phyloP scores from a whole-genome alignment of 345 rosid species.

The Jatropha curcas region DNA sequence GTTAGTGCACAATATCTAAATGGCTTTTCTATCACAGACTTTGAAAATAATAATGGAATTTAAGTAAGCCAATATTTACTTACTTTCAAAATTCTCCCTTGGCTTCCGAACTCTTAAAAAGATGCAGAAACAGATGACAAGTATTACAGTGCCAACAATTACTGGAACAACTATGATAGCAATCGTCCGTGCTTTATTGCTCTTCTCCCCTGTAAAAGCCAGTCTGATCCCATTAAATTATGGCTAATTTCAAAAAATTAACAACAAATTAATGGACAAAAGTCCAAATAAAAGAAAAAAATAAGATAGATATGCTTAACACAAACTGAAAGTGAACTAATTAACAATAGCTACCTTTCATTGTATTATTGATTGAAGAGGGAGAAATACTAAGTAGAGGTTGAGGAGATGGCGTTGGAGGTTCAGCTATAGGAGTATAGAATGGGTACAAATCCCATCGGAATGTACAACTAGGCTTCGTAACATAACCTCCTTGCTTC shows the following conservation, averaged over 20 bases:
- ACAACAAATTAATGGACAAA: too few species aligned
- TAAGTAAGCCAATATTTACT: too few species aligned
- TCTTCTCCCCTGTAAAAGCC: slow-evolving; percentile 20
- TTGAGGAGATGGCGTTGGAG: not conserved
- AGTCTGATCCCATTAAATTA: too few species aligned
- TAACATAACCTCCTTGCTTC: not conserved
- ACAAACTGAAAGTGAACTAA: not conserved
- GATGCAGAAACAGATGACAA: slow-evolving; percentile 15
- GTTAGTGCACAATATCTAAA: too few species aligned
- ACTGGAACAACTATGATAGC: slow-evolving; percentile 17
- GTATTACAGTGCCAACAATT: slow-evolving; percentile 2
- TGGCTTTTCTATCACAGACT: too few species aligned
- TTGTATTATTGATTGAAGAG: not conserved
- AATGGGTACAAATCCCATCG: not conserved
- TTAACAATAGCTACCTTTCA: not conserved
- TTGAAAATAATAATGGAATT: too few species aligned
- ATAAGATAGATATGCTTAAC: too few species aligned
- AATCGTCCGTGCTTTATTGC: not conserved
- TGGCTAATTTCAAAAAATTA: too few species aligned
- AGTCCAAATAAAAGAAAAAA: too few species aligned
- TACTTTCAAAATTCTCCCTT: too few species aligned
- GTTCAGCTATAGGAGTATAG: not conserved
- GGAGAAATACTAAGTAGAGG: not conserved
- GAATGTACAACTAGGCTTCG: not conserved
- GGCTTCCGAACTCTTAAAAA: slow-evolving; percentile 13